Conservation (phyloP, 1,139 yeast genomes). For the Pichia kudriavzevii region DNA sequence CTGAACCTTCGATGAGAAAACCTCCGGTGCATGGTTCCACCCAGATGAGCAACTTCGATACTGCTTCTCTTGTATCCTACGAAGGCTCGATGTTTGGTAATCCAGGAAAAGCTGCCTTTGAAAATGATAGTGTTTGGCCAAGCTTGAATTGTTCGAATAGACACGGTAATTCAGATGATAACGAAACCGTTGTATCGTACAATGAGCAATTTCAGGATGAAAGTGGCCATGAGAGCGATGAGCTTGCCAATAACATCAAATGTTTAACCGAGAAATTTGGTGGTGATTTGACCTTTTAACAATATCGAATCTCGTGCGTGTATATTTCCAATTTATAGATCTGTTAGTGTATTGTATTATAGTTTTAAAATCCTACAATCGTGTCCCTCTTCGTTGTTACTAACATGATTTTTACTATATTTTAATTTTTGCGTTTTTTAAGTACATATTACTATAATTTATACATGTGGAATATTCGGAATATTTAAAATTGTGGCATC, state of each 20-base stretch:
- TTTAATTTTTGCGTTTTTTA: too few relatives aligned
- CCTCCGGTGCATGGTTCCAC: background rate
- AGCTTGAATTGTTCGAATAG: slow-evolving; percentile 13
- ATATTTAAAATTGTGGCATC: too few relatives aligned
- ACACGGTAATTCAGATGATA: slow-evolving; percentile 9
- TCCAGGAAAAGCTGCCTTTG: slow-evolving; percentile 1
- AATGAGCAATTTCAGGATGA: slow-evolving; percentile 2
- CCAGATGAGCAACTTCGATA: slow-evolving; percentile 14
- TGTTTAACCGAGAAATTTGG: slow-evolving; percentile 18
- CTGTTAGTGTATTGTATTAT: background rate
- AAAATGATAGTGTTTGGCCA: slow-evolving; percentile 16
- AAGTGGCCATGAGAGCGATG: slow-evolving; percentile 2
- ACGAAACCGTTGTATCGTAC: slow-evolving; percentile 11
- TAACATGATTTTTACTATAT: too few relatives aligned
- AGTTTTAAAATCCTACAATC: too few relatives aligned
- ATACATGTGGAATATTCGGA: too few relatives aligned
- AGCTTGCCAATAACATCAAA: slow-evolving; percentile 11
- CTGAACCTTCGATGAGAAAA: background rate
- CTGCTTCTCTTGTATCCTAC: slow-evolving; percentile 22
- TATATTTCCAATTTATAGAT: background rate
- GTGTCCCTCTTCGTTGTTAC: slow-evolving; percentile 17
- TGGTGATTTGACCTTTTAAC: slow-evolving; percentile 14
- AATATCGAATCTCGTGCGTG: background rate
- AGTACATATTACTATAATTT: too few relatives aligned
- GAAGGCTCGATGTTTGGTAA: slow-evolving; percentile 17